Percentiles rank a stretch among this genome's conserved stretches.
Evolutionary conservation across 2,329 filamentous ascomycete species (phyloP).

Genomic region (Aspergillus udagawae): DNA sequence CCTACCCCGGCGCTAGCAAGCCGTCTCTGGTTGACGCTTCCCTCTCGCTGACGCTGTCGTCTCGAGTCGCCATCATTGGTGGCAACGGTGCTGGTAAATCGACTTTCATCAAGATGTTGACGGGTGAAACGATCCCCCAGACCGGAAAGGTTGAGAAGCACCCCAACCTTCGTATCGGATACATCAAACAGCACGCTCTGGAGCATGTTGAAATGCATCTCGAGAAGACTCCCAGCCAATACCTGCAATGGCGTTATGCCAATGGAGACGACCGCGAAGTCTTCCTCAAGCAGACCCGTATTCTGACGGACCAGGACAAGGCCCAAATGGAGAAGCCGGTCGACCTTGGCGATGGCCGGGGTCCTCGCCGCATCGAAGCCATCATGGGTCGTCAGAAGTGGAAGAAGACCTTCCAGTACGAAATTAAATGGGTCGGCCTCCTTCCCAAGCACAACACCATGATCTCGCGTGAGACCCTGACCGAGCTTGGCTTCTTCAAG

Average conservation of each 20-base stretch:
- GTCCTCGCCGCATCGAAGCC: conserved; percentile 72
- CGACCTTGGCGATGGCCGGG: conserved; percentile 78
- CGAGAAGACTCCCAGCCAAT: conserved; percentile 98
- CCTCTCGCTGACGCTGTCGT: conserved; percentile 84
- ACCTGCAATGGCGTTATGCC: conserved; percentile 96
- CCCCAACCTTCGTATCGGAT: conserved; percentile 95
- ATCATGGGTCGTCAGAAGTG: conserved; percentile 96
- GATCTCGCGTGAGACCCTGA: conserved; percentile 86
- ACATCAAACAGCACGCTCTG: conserved; percentile 98
- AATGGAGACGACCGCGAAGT: conserved; percentile 97
- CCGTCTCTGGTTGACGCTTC: conserved; percentile 83
- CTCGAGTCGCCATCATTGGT: conserved; percentile 91
- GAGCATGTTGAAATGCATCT: conserved; percentile 99
- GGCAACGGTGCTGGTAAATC: conserved; percentile 98
- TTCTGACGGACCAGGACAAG: conserved; percentile 78
- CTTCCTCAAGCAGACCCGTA: conserved; percentile 93
- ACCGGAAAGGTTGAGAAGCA: conserved; percentile 92
- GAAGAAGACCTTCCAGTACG: conserved; percentile 99
- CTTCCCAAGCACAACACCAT: conserved; percentile 91
- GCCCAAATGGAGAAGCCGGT: conserved; percentile 88
- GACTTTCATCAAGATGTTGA: conserved; percentile 94
- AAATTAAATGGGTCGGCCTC: conserved; percentile 88
- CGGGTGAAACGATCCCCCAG: conserved; percentile 82
- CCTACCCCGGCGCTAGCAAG: conserved; percentile 86
- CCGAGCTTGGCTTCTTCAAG: conserved; percentile 84